A percentile compares a stretch with the other conserved stretches of the same genome.
These are phyloP conservation scores for Eremothecium gossypii DNA, from an alignment of 1,139 yeast genomes.

Conservation along the genomic window DNA sequence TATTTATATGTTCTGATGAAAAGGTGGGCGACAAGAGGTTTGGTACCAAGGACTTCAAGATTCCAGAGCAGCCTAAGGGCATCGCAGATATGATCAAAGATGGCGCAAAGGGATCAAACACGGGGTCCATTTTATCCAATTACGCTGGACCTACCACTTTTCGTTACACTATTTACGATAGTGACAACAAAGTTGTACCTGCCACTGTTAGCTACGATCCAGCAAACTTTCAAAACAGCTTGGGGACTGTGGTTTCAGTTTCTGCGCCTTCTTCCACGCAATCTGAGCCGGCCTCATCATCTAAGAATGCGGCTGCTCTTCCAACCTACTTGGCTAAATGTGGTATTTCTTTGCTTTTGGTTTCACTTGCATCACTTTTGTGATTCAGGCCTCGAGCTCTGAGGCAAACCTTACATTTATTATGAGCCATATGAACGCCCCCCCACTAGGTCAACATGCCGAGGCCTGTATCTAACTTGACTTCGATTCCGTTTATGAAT, in stretches of 20 bases:
- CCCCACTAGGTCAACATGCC: too few species aligned
- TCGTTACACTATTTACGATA: constrained; percentile 40
- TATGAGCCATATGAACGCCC: too few species aligned
- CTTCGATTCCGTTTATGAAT: too few species aligned
- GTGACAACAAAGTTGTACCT: constrained; percentile 41
- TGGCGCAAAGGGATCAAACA: constrained; percentile 44
- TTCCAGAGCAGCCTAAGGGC: constrained; percentile 38
- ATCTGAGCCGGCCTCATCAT: constrained; percentile 12
- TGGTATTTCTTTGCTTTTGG: too few species aligned
- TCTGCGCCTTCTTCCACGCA: constrained; percentile 19
- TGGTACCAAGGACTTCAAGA: constrained; percentile 35
- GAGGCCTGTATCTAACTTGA: too few species aligned
- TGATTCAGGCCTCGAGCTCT: too few species aligned
- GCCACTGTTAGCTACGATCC: constrained; percentile 45
- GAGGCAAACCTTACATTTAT: too few species aligned
- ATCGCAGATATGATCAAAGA: constrained; percentile 36
- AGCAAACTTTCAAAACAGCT: constrained; percentile 35
- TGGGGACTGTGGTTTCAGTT: constrained; percentile 29
- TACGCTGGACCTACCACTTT: constrained; percentile 33
- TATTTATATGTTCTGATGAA: constrained; percentile 48
- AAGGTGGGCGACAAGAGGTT: constrained; percentile 35
- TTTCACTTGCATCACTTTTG: too few species aligned
- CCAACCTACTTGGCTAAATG: not conserved
- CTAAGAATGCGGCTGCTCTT: constrained; percentile 8
- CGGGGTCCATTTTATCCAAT: constrained; percentile 39